Evolutionary conservation across 768 basidiomycete species (phyloP), one percentile per base, ranked within the genome.

Genomic region (Fistulinella prunicolor): DNA sequence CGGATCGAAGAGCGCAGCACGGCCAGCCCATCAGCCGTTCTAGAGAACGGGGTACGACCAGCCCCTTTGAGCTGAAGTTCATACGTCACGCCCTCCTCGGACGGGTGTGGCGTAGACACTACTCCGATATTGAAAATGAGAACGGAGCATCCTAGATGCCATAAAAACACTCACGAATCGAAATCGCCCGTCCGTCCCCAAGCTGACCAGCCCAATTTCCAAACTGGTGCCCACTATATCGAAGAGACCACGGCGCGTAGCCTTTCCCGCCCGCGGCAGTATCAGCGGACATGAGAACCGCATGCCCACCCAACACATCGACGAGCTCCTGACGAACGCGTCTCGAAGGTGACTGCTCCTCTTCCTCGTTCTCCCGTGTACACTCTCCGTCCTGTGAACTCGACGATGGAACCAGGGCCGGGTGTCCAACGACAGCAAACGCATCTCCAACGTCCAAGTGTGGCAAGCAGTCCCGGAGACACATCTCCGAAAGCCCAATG

Each of bases 31-130:
- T 98, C 96, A 3, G 96, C 95, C 43, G 76, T 79, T 21, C 96
- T 79, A 0, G 91, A 89, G 70, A 94, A 98, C 0, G 96, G 94
- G 1, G 95, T 98, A 10, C 96, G 77, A 0, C 96, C 96, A 0
- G 86, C 81, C 1, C 96, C 96, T 65, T 98, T 99, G 55, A 99
- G 79, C 66, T 98, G 96, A 9, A 99, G 74, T 60, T 99, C 96
- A 58, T 85, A 87, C 0, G 72, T 70, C 5, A 74, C 59, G 16
- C 78, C 70, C 2, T 78, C 75, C 38, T 81, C 72, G 7, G 70
- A 62, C 0, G 84, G 83, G 50, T 89, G 83, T 0, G 86, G 82
- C 0, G 90, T 91, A n/a, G 83, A 83, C 47, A 90, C 89, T 91
- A 51, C 12, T 7, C 42, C 28, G 13, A 23, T 12, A 32, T n/a